Conservation (phyloP, 2,329 filamentous ascomycete genomes). For the Pseudocercospora eumusae region DNA sequence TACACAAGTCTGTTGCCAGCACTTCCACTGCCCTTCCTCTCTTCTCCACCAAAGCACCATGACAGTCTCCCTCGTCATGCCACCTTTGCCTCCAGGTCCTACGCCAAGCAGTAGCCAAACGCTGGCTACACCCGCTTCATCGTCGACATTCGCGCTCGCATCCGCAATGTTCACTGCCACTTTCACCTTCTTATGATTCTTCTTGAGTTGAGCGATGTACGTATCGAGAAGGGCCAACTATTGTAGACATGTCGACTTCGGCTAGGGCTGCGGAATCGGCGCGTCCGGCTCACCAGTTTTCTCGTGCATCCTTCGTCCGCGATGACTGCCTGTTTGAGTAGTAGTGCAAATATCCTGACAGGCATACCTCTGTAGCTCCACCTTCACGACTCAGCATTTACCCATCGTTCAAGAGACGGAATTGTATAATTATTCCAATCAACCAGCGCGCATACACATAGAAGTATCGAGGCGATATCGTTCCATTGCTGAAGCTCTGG, state of each 20-base stretch:
- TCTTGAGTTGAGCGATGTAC: constrained; percentile 15
- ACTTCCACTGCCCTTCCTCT: constrained; percentile 21
- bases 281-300: background rate
- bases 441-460: background rate
- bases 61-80: constrained; percentile 16
- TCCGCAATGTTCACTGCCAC: constrained; percentile 1
- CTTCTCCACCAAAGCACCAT: constrained; percentile 19
- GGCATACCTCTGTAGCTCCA: background rate
- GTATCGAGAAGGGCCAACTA: background rate
- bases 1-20: constrained; percentile 22
- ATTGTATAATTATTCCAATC: background rate
- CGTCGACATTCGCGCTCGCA: constrained; percentile 20
- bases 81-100: background rate
- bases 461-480: background rate
- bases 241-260: constrained; percentile 13
- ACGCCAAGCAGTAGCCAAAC: constrained; percentile 21
- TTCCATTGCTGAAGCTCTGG: background rate
- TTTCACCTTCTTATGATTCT: background rate
- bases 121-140: constrained; percentile 17
- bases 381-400: background rate
- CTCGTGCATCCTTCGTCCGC: background rate
- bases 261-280: background rate
- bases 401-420: background rate
- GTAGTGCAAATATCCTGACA: background rate
- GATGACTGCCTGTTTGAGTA: background rate